These are phyloP conservation scores for Talaromyces borbonicus DNA, from an alignment of 495 filamentous ascomycete genomes.

Conservation along the genomic window DNA sequence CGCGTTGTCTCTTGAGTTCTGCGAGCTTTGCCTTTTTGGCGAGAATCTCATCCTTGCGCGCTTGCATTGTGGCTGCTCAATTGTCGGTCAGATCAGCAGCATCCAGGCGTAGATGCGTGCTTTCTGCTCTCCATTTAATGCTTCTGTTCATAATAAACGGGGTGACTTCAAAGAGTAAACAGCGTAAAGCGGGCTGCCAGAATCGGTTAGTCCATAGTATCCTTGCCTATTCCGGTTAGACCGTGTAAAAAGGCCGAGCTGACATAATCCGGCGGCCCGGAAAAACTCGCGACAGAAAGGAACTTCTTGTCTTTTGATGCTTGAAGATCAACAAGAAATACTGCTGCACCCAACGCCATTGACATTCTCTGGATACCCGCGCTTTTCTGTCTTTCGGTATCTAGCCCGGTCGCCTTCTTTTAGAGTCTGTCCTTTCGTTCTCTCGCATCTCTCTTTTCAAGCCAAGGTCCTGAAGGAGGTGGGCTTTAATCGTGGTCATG, in stretches of 20 bases:
- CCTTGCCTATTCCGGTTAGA: too few relatives aligned
- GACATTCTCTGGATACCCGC: slow-evolving; percentile 27
- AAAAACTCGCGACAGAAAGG: slow-evolving; percentile 47
- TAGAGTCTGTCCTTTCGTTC: slow-evolving; percentile 11
- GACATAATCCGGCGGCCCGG: slow-evolving; percentile 43
- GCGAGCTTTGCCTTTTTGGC: slow-evolving; percentile 91
- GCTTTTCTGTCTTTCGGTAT: slow-evolving; percentile 23
- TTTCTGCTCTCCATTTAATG: neutral
- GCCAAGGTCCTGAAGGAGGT: slow-evolving; percentile 16
- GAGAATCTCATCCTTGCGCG: slow-evolving; percentile 85
- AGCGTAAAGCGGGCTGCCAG: too few relatives aligned
- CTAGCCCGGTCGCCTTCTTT: slow-evolving; percentile 11
- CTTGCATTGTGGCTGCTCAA: slow-evolving; percentile 46
- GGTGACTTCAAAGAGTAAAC: too few relatives aligned
- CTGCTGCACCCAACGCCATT: slow-evolving; percentile 36
- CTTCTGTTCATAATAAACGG: neutral
- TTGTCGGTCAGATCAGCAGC: neutral
- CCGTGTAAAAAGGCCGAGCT: slow-evolving; percentile 17
- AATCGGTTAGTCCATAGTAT: too few relatives aligned
- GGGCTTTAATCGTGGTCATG: slow-evolving; percentile 27
- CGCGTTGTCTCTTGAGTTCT: slow-evolving; percentile 87
- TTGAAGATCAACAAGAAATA: too few relatives aligned
- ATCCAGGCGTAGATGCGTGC: neutral
- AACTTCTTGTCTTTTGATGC: slow-evolving; percentile 30
- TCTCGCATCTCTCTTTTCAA: slow-evolving; percentile 16